Percentiles rank a stretch among this genome's conserved stretches.
These are phyloP conservation scores for Fagopyrum tataricum DNA, from an alignment of 148 eudicot genomes.

Conservation along the genomic window DNA sequence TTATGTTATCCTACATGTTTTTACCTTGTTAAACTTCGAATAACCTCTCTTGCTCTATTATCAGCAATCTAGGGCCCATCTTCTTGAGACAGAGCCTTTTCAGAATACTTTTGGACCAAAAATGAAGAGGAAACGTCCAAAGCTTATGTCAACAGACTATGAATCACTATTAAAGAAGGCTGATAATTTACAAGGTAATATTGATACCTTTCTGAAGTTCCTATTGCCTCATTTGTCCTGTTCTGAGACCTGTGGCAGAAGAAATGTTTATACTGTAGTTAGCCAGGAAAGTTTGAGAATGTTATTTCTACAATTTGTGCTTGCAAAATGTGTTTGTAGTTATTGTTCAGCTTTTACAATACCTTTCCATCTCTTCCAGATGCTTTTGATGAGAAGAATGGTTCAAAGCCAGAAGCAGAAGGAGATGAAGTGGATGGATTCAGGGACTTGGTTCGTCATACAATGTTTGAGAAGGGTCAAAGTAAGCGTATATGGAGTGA, in stretches of 20 bases:
- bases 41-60: not conserved
- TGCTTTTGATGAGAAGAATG: constrained; percentile 57
- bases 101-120: constrained; percentile 86
- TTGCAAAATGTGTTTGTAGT: not conserved
- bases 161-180: constrained; percentile 69
- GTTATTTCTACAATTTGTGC: not conserved
- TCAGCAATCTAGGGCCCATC: constrained; percentile 83
- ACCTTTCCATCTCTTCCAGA: constrained; percentile 24
- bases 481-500: constrained; percentile 99
- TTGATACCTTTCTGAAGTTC: not conserved
- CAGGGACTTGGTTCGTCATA: constrained; percentile 87
- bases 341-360: not conserved
- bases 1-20: too few relatives aligned
- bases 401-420: constrained; percentile 32
- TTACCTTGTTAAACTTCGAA: not conserved
- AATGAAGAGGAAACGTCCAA: constrained; percentile 69
- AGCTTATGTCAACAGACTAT: constrained; percentile 53
- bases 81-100: constrained; percentile 75
- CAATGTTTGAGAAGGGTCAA: constrained; percentile 97
- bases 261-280: not conserved
- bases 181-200: constrained; percentile 66
- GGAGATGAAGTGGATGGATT: constrained; percentile 82
- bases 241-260: not conserved
- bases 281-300: not conserved
- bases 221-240: not conserved